Conservation (phyloP, 1,284 basidiomycete genomes). For the Neotropicomus parvogracilis region DNA sequence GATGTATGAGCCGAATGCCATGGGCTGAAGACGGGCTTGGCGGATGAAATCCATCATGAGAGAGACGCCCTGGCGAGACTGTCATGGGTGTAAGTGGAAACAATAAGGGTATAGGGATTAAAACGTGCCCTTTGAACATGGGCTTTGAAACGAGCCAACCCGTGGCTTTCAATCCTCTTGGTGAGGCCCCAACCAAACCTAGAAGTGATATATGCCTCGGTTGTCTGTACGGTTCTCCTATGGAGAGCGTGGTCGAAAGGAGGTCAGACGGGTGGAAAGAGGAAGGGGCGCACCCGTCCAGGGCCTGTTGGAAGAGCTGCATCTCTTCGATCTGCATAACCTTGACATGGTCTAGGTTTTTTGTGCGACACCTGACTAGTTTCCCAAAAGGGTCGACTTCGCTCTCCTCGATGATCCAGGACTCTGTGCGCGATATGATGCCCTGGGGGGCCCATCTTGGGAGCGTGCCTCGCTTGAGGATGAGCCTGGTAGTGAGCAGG, state of each 20-base stretch:
- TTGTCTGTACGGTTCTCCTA: constrained; percentile 72
- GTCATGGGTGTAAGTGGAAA: constrained; percentile 16
- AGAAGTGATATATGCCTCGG: constrained; percentile 73
- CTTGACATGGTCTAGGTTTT: constrained; percentile 82
- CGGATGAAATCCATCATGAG: constrained; percentile 70
- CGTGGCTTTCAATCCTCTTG: constrained; percentile 75
- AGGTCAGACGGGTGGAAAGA: neutral
- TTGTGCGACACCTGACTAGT: constrained; percentile 66
- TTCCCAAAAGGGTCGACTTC: constrained; percentile 79
- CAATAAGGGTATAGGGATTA: constrained; percentile 1
- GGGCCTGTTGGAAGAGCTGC: constrained; percentile 57
- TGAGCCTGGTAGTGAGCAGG: constrained; percentile 85
- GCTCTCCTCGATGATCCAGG: constrained; percentile 89
- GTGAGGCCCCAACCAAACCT: constrained; percentile 81
- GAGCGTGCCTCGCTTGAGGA: constrained; percentile 86
- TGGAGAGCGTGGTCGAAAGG: constrained; percentile 9
- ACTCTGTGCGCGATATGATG: constrained; percentile 71
- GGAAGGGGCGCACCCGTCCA: constrained; percentile 53
- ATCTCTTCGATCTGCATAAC: constrained; percentile 79
- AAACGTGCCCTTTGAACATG: constrained; percentile 67
- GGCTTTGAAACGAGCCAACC: constrained; percentile 70
- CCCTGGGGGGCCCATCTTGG: constrained; percentile 89
- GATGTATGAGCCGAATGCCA: constrained; percentile 51
- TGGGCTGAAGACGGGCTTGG: constrained; percentile 68
- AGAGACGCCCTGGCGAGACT: constrained; percentile 81